phyloP scores from a whole-genome alignment of 768 basidiomycete genomes.

The Tubosaeta sp. region DNA sequence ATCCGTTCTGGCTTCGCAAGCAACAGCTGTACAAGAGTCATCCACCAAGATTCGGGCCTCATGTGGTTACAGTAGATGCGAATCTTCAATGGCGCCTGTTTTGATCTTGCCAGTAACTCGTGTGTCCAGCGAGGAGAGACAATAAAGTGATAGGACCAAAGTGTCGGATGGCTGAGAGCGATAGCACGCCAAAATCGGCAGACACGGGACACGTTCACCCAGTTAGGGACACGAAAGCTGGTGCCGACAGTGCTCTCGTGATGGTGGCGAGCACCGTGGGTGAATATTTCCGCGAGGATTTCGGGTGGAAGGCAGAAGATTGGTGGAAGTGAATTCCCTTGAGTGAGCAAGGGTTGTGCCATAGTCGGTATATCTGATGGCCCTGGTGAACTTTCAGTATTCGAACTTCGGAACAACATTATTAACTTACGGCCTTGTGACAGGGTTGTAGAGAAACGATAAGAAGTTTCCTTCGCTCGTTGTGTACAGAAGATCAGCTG shows the following conservation, averaged over 20 bases:
- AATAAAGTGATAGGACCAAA: background rate
- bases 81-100: background rate
- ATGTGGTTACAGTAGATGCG: background rate
- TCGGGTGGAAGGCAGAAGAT: background rate
- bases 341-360: no score
- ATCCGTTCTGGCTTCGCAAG: no score
- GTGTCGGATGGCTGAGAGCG: background rate
- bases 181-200: background rate
- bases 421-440: no score
- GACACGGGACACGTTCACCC: background rate
- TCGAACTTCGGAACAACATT: no score
- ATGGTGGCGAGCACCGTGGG: background rate
- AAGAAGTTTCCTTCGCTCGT: no score
- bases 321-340: background rate
- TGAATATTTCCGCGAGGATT: background rate
- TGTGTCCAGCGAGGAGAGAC: background rate
- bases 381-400: no score
- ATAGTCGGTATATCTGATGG: no score
- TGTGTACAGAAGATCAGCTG: no score
- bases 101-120: background rate
- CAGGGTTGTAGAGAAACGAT: no score
- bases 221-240: background rate
- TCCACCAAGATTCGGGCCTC: no score
- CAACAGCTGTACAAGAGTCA: no score
- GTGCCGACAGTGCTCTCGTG: background rate